A percentile compares a stretch with the other conserved stretches of the same genome.
Evolutionary conservation across 768 basidiomycete genomes (phyloP).

Genomic region (Agaricus sinodeliciosus): DNA sequence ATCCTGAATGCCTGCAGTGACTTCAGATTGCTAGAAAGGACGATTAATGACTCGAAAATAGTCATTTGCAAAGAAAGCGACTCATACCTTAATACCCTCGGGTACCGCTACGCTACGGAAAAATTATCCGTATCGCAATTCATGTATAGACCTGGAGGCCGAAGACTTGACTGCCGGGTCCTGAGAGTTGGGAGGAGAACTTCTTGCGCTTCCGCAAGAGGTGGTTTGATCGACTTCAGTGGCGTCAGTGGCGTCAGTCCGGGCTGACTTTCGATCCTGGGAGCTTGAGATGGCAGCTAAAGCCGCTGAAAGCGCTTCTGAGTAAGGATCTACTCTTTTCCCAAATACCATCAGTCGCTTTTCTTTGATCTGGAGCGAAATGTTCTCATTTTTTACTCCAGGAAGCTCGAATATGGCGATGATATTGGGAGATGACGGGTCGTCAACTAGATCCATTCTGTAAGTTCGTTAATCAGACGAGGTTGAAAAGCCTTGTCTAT

Average conservation of each 20-base stretch:
- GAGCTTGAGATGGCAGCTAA: conserved; percentile 2
- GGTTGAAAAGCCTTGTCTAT: neutral
- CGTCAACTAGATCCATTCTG: conserved; percentile 38
- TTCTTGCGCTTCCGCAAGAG: neutral
- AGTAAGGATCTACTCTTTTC: conserved; percentile 20
- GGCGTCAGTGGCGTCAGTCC: conserved; percentile 10
- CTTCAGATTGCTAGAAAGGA: conserved; percentile 26
- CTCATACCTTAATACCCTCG: conserved; percentile 29
- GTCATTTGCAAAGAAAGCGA: conserved; percentile 6
- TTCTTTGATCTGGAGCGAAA: conserved; percentile 27
- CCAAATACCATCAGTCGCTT: conserved; percentile 29
- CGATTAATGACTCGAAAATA: conserved; percentile 18
- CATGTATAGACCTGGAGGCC: conserved; percentile 21
- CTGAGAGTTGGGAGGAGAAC: neutral
- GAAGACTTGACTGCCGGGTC: neutral
- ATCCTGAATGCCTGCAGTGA: conserved; percentile 28
- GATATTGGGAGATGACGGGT: conserved; percentile 25
- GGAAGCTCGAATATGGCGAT: conserved; percentile 39
- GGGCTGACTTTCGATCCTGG: neutral
- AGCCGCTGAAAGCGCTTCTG: conserved; percentile 3
- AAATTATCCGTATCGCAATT: conserved; percentile 40
- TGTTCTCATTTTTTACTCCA: conserved; percentile 30
- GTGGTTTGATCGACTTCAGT: conserved; percentile 4
- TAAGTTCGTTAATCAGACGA: conserved; percentile 4
- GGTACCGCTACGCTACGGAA: conserved; percentile 31